These are phyloP conservation scores for Penicillium bovifimosum DNA, from an alignment of 495 filamentous ascomycete genomes.

Conservation along the genomic window DNA sequence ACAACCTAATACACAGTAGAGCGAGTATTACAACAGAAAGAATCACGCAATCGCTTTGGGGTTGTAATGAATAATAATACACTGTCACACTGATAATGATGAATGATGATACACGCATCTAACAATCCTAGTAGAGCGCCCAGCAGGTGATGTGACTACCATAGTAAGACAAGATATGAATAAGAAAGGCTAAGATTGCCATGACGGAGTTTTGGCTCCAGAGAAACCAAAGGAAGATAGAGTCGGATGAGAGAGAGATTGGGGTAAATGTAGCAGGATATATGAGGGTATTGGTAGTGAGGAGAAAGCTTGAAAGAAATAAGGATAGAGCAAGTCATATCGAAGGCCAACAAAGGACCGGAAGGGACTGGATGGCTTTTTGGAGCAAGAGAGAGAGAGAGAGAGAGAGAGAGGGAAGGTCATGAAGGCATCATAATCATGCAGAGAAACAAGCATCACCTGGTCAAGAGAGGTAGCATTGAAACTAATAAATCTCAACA, in stretches of 20 bases:
- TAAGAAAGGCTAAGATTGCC: not conserved
- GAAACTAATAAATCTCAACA: conserved; percentile 21
- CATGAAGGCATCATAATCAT: conserved; percentile 25
- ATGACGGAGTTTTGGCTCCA: not conserved
- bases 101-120: no score
- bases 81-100: no score
- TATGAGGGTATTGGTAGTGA: not conserved
- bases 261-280: not conserved
- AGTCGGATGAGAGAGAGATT: not conserved
- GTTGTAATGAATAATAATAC: not conserved
- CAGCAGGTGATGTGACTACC: conserved; percentile 1
- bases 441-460: not conserved
- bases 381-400: conserved; percentile 2
- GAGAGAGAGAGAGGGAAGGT: conserved; percentile 7
- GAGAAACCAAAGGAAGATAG: not conserved
- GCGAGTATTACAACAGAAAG: not conserved
- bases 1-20: no score
- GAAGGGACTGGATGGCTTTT: conserved; percentile 12
- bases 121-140: no score
- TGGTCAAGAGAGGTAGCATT: not conserved
- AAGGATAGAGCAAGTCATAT: not conserved
- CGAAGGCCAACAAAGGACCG: not conserved
- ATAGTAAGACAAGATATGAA: conserved; percentile 2
- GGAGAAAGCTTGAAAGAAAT: not conserved
- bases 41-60: not conserved